Base-by-base conservation (phyloP, 495 filamentous ascomycete species). In the Daldinia caldariorum region DNA sequence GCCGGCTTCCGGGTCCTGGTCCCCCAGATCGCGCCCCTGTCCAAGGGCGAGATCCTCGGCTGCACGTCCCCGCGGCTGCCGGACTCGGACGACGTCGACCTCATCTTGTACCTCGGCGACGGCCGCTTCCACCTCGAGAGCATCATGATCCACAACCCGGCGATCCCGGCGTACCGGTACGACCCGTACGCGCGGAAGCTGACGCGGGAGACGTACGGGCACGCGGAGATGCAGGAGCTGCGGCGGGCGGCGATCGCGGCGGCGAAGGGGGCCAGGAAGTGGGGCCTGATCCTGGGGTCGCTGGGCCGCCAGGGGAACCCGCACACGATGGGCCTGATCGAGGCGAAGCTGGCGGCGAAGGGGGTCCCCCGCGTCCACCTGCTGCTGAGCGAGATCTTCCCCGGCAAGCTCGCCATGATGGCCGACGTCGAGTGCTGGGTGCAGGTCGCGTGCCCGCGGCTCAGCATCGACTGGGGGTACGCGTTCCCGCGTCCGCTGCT, bases 381-480 rank as follows among this genome's bases (percentile, higher is more conserved):
- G 1, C 79, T 97, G 3, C 82, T 99, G 2, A 92, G 89, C 65
- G 95, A 99, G 82, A 97, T 99, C 31, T 98, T 98, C 77, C 95
- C 95, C 0, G 94, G 92, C 0, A 99, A 99, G 77, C 79, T 99
- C 59, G 94, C 90, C 0, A 86, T 94, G 82, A 97, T 99, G 92
- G 72, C 76, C 29, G 94, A 98, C 76, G 91, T 99, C 6, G 95
- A 97, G 70, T 94, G 92, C 65, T 99, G 95, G 95, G 94, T 98
- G 37, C 95, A 99, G 79, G 92, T 99, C 45, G 95, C 95, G 8
- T 99, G 95, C 83, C 95, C 95, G 7, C 80, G 95, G 31, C 74
- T 99, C 74, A 97, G 93, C 77, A 99, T 99, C 65, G 95, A 99
- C 81, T 99, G 95, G 95, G 95, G 95, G 0, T 99, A 98, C 82